phyloP scores from a whole-genome alignment of 2,329 filamentous ascomycete genomes.

The Cercospora nicotianae region DNA sequence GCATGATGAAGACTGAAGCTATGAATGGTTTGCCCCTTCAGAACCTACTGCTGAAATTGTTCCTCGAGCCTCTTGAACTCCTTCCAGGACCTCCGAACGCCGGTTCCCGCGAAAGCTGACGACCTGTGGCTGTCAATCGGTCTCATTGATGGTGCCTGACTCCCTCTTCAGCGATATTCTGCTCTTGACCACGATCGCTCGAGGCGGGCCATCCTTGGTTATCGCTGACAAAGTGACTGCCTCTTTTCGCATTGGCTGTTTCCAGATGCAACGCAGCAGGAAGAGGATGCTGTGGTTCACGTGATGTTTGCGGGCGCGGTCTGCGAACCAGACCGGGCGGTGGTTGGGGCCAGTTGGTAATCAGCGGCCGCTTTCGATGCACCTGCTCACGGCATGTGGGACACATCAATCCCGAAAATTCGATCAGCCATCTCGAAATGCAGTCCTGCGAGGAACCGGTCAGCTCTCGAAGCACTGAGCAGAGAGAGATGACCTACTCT shows the following conservation, averaged over 20 bases:
- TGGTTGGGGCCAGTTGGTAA: background rate
- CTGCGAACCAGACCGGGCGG: background rate
- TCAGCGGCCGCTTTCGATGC: background rate
- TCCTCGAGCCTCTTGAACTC: background rate
- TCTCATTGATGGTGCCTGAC: background rate
- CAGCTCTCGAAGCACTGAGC: background rate
- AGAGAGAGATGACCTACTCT: background rate
- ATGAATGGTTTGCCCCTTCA: background rate
- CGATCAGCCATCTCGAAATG: background rate
- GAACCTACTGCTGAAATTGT: background rate
- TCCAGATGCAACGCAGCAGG: background rate
- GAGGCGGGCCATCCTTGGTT: background rate
- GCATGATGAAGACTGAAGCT: background rate
- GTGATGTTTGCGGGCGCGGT: background rate
- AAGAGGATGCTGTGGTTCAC: background rate
- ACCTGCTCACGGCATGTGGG: background rate
- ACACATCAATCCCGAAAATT: background rate
- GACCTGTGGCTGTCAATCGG: background rate
- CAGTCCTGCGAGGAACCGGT: background rate
- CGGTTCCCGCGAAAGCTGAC: background rate
- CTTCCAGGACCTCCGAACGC: background rate
- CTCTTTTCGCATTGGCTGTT: background rate
- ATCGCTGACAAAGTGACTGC: background rate
- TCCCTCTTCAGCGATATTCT: background rate
- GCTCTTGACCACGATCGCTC: background rate